These are phyloP conservation scores for Pichia sp. DNA, from an alignment of 1,139 yeast species.

Conservation along the genomic window DNA sequence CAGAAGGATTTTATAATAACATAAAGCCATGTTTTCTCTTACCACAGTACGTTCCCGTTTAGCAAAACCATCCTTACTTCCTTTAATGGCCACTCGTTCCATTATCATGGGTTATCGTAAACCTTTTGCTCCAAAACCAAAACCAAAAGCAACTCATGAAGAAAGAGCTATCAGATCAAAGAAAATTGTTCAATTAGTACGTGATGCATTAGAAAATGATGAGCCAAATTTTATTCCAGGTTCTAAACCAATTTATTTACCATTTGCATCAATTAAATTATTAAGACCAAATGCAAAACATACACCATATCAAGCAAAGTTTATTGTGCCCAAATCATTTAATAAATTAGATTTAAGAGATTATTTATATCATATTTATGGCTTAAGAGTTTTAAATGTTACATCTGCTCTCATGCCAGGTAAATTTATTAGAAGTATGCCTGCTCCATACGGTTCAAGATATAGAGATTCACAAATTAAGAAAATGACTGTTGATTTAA, in stretches of 20 bases:
- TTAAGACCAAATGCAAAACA: slow-evolving; percentile 88
- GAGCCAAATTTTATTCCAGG: slow-evolving; percentile 81
- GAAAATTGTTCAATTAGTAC: slow-evolving; percentile 35
- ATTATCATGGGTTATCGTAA: slow-evolving; percentile 24
- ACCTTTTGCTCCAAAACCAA: slow-evolving; percentile 24
- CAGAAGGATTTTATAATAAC: background rate
- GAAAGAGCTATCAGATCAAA: slow-evolving; percentile 25
- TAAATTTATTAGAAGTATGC: slow-evolving; percentile 53
- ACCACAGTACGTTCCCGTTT: background rate
- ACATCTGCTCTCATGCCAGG: slow-evolving; percentile 83
- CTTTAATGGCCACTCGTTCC: slow-evolving; percentile 10
- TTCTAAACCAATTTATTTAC: slow-evolving; percentile 65
- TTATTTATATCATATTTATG: slow-evolving; percentile 81
- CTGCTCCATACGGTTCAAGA: slow-evolving; percentile 59
- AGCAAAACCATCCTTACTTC: background rate
- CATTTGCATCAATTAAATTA: slow-evolving; percentile 73
- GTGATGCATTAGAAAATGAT: slow-evolving; percentile 55
- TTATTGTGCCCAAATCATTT: slow-evolving; percentile 84
- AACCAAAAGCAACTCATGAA: slow-evolving; percentile 17
- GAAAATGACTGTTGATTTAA: slow-evolving; percentile 94
- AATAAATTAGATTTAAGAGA: slow-evolving; percentile 89
- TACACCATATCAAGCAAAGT: slow-evolving; percentile 93
- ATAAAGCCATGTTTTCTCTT: background rate
- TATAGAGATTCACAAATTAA: slow-evolving; percentile 70
- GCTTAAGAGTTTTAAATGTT: slow-evolving; percentile 78